Percentiles rank a stretch among this genome's conserved stretches.
These are phyloP conservation scores for Hydnomerulius pinastri DNA, from an alignment of 768 basidiomycete species.

Conservation along the genomic window DNA sequence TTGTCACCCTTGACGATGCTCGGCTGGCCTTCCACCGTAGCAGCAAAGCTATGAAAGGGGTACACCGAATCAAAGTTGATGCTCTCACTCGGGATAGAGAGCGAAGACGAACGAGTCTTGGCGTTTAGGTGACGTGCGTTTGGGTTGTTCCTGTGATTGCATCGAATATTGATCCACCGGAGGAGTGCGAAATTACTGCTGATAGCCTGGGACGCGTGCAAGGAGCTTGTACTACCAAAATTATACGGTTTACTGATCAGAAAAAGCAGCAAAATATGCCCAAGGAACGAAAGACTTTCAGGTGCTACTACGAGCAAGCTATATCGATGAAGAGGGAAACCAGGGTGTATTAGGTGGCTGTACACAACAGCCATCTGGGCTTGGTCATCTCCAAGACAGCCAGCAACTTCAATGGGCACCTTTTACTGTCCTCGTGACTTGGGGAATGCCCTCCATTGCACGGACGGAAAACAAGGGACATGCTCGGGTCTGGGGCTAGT, in stretches of 20 bases:
- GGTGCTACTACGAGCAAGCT: neutral
- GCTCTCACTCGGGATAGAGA: slow-evolving; percentile 87
- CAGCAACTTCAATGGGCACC: too few species aligned
- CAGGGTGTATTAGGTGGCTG: too few species aligned
- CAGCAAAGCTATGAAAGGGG: slow-evolving; percentile 93
- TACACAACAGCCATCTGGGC: too few species aligned
- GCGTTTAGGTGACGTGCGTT: slow-evolving; percentile 29
- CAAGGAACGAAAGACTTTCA: neutral
- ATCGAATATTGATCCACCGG: slow-evolving; percentile 13
- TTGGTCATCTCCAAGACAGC: too few species aligned
- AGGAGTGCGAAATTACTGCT: neutral
- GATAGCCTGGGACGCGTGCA: too few species aligned
- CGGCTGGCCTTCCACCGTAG: slow-evolving; percentile 97
- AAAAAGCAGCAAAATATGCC: neutral
- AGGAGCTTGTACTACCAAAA: too few species aligned
- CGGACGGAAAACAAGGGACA: too few species aligned
- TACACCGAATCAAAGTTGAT: slow-evolving; percentile 94
- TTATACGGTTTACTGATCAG: neutral
- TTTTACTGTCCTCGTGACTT: too few species aligned
- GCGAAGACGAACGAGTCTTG: slow-evolving; percentile 73
- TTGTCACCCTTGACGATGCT: slow-evolving; percentile 99
- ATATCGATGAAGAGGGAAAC: too few species aligned
- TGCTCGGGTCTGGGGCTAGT: too few species aligned
- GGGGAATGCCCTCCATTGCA: too few species aligned
- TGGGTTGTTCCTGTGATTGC: slow-evolving; percentile 30